Base-by-base conservation (phyloP, 208 protist genomes). In the Crithidia bombi region DNA sequence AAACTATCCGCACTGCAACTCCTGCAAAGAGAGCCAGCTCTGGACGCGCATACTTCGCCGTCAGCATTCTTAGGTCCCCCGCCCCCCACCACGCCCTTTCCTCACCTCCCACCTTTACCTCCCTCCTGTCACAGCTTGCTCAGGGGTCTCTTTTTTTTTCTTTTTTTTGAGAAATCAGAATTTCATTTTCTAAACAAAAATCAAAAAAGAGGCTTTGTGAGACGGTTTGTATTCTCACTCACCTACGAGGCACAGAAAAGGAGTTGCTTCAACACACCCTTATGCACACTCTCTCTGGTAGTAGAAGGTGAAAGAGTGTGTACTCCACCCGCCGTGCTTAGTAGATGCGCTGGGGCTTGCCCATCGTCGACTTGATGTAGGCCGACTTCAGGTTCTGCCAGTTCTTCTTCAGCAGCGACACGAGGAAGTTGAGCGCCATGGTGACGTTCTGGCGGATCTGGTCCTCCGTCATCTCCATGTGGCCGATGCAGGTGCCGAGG, bases 341-440 rank as follows among this genome's bases (percentile, higher is more conserved):
- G 88, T 99, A 99, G 85, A 99, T 94, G 75, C 97, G 95, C 82
- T 98, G 86, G 49, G 98, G 86, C 75, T 91, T 93, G 80, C 99
- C 98, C 98, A 99, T 99, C 46, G 99, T 98, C 50, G 92, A 93
- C 94, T 99, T 99, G 86, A 99, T 96, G 96, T 99, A 96, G 51
- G 99, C 84, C 30, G 90, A 96, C 83, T 98, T 98, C 62, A 99
- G 89, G 91, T 99, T 99, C 92, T 99, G 98, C 99, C 99, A 99
- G 79, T 99, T 98, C 98, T 99, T 99, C 98, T 99, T 99, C 52
- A 99, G 94, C 35, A 99, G 94, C 30, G 98, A 99, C 51, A 99
- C 97, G 33, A 99, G 90, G 91, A 99, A 99, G 96, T 99, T 99
- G 75, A 99, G 81, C 51, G 98, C 83, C 77, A 98, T 89, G 62